Conservation (phyloP, 2,329 filamentous ascomycete species). For the Cladosporium oxysporum region DNA sequence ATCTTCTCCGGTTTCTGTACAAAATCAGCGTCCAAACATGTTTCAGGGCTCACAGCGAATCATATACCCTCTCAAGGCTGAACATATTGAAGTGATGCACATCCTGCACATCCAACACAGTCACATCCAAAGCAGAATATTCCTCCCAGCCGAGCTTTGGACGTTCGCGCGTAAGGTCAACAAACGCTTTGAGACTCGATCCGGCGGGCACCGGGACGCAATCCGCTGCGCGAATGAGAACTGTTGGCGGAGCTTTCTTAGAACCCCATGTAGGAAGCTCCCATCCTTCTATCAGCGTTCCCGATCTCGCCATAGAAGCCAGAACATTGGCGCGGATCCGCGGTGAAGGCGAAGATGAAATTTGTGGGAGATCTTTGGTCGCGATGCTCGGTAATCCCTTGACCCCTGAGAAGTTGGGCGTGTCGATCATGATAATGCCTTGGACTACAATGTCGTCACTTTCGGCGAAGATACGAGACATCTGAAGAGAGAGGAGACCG, state of each 20-base stretch:
- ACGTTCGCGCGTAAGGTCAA: not conserved
- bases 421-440: slow-evolving; percentile 9
- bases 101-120: not conserved
- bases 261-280: not conserved
- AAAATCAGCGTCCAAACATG: not conserved
- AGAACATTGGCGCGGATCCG: not conserved
- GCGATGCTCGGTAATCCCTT: not conserved
- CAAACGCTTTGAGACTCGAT: not conserved
- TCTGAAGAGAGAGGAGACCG: not conserved
- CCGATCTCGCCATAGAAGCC: not conserved
- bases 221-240: not conserved
- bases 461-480: not conserved
- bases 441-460: not conserved
- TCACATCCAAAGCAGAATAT: not conserved
- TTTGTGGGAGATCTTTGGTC: not conserved
- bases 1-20: not conserved
- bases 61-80: not conserved
- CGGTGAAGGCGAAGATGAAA: not conserved
- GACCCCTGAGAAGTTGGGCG: not conserved
- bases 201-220: not conserved
- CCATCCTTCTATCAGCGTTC: not conserved
- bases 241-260: not conserved
- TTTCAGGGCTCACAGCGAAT: not conserved
- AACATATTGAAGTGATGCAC: not conserved
- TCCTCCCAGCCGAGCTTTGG: slow-evolving; percentile 1